Conservation (phyloP, 208 protist species). For the Spironucleus salmonicida region DNA sequence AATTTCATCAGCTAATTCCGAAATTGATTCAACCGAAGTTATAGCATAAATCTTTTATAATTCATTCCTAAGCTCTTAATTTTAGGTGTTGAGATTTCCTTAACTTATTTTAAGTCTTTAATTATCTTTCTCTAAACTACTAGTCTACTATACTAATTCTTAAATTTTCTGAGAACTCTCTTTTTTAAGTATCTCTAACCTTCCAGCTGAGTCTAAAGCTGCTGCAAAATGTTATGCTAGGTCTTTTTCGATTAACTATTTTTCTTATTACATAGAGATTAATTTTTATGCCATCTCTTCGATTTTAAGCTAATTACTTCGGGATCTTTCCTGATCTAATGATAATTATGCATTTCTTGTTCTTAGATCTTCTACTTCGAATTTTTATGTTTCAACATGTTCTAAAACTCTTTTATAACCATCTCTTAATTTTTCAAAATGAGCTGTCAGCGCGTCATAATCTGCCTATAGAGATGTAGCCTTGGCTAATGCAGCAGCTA, state of each 20-base stretch:
- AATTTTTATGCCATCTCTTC: neutral
- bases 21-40: too few species aligned
- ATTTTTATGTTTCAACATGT: neutral
- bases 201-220: neutral
- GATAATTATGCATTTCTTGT: neutral
- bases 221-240: neutral
- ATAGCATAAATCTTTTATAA: too few species aligned
- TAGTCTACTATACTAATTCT: neutral
- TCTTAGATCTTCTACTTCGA: neutral
- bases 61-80: too few species aligned
- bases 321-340: neutral
- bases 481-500: neutral
- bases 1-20: too few species aligned
- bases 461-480: neutral
- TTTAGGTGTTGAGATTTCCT: too few species aligned
- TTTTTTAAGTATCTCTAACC: neutral
- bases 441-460: neutral
- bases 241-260: neutral
- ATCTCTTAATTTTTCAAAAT: neutral
- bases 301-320: neutral
- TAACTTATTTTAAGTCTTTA: too few species aligned
- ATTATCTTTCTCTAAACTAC: neutral
- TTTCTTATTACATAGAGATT: neutral
- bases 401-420: neutral
- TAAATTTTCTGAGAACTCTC: neutral